Base-by-base conservation (phyloP, 2,329 filamentous ascomycete genomes). In the Neopestalotiopsis clavispora region DNA sequence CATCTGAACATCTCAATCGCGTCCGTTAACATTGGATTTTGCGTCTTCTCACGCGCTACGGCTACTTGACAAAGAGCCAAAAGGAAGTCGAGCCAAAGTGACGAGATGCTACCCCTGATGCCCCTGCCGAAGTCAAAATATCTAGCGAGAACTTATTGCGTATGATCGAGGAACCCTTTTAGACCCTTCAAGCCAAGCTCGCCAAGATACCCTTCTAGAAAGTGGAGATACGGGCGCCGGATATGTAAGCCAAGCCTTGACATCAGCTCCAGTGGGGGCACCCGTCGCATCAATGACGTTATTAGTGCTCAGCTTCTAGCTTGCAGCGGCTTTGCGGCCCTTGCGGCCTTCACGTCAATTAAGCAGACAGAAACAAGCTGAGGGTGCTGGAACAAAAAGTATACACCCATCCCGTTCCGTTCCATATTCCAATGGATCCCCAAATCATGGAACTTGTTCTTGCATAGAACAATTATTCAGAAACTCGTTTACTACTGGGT, bases 281-380 rank as follows among this genome's bases (percentile, higher is more conserved):
- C 38, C 23, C 20, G 40, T 12, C 40, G 17, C 40, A 40, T 28
- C 61, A 52, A 64, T 64, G 61, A 64, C 61, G 61, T 64, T 23
- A 49, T 52, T 49, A 64, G 61, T 20, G 61, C 20, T 17, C 10
- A 49, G 14, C 30, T 38, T 20, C 59, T 40, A 17, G 14, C n/a
- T 59, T 30, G 17, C 57, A 30, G 30, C 20, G n/a, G 9, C 14
- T 52, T 9, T 3, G 23, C 23, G 23, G 23, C 23, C 23, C 23
- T 28, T 28, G 23, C 23, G n/a, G 34, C 34, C 10, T 20, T 52
- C 45, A 20, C 45, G n/a, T 52, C 45, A n/a, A 14, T 12, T 6
- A 34, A 23, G 57, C 57, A 30, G 20, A n/a, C 30, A 3, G 12
- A 34, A 14, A 23, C 57, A 59, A 59, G 57, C 57, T 59, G 57